Conservation (phyloP, 129 eudicot species). For the Saposhnikovia divaricata region DNA sequence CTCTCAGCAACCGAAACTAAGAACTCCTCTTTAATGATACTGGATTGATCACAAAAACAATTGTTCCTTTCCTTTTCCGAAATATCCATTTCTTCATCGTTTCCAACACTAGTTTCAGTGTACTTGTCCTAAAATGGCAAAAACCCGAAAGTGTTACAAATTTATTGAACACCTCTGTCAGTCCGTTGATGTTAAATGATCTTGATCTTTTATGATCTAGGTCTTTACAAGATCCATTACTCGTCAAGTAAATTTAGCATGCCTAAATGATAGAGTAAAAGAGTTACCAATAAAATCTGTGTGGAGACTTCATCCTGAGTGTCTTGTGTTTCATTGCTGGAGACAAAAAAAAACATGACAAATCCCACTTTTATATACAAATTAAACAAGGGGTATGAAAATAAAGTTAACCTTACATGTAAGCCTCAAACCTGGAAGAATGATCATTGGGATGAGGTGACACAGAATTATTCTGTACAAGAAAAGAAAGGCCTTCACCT, state of each 20-base stretch:
- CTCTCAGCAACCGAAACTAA: neutral
- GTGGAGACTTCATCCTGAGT: neutral
- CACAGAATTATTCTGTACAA: conserved; percentile 18
- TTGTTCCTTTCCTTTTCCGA: conserved; percentile 2
- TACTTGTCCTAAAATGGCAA: conserved; percentile 26
- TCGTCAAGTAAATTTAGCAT: too few species aligned
- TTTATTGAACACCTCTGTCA: neutral
- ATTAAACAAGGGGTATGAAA: neutral
- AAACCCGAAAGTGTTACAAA: neutral
- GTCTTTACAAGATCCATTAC: too few species aligned
- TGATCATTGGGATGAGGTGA: conserved; percentile 5
- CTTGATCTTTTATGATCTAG: neutral
- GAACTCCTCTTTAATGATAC: conserved; percentile 2
- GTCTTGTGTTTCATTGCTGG: conserved; percentile 22
- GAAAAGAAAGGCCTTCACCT: conserved; percentile 14
- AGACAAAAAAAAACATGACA: conserved; percentile 9
- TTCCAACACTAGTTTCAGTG: conserved; percentile 8
- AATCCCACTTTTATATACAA: neutral
- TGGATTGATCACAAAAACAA: conserved; percentile 15
- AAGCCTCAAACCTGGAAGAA: conserved; percentile 22
- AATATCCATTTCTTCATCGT: conserved; percentile 2
- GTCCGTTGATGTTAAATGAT: neutral
- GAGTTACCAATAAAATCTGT: conserved; percentile 25
- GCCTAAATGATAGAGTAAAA: neutral
- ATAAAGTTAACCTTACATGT: neutral